Base-by-base conservation (phyloP, 257 asterid genomes). In the Rehmannia glutinosa region DNA sequence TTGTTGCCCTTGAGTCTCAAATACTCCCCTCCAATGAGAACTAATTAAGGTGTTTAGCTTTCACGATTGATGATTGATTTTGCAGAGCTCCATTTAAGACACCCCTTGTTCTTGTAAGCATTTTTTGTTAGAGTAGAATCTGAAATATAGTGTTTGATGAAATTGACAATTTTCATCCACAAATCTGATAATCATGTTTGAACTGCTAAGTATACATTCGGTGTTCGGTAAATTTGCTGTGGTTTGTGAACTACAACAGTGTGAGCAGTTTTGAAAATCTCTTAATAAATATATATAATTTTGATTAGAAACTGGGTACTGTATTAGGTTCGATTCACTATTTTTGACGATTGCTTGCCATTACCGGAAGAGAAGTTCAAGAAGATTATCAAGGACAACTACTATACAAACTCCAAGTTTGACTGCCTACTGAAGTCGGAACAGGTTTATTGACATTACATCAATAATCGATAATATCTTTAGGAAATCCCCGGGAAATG, bases 351-450 rank as follows among this genome's bases (percentile, higher is more conserved):
- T 70, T 93, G 95, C 79, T 64, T 82, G 78, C 96, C 99, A 2
- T 58, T 90, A 75, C 85, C 95, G 2, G 97, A 90, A 77, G 96
- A 90, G 77, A 86, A 78, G 77, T 90, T 93, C 82, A 90, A 81
- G 80, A 80, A 33, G 59, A 83, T 81, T 23, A 83, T 90, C 56
- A 78, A 81, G 77, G 87, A 76, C 8, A 93, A 85, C 77, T 93
- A 93, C 81, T 85, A 52, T 50, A 79, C 96, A 3, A 85, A 73
- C 38, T 78, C 66, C 59, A 93, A 87, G 78, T 93, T 93, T 49
- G 82, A 86, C 69, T 81, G 96, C 78, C 71, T 49, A 66, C 85
- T 93, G 72, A 93, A 72, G 16, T 76, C 87, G 2, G 84, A 78
- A 59, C 97, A 90, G 99, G 97, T 88, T 74, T 15, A 49, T 55